Conservation (phyloP, 2,329 filamentous ascomycete genomes). For the Chrysosporium queenslandicum region DNA sequence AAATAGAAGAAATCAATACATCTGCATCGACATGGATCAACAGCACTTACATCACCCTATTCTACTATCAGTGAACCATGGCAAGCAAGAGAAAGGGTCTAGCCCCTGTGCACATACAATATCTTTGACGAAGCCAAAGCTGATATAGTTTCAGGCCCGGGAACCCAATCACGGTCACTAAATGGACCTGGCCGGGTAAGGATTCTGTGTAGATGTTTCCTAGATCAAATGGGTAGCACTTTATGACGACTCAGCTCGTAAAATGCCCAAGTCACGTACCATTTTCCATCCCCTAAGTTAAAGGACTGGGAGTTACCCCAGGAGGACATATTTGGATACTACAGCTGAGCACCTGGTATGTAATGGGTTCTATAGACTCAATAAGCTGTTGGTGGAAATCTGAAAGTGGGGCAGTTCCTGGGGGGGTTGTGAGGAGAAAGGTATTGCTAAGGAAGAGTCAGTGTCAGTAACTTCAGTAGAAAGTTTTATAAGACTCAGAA, state of each 20-base stretch:
- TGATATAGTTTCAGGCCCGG: constrained; percentile 43
- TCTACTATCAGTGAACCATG: neutral
- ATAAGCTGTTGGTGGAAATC: neutral
- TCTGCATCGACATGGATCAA: neutral
- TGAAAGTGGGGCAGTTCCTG: neutral
- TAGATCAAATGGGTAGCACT: constrained; percentile 28
- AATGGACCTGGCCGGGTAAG: constrained; percentile 69
- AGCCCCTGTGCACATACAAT: constrained; percentile 46
- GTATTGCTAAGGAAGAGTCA: too few species aligned
- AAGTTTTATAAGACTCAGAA: too few species aligned
- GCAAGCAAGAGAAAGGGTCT: neutral
- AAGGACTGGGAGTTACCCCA: neutral
- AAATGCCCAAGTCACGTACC: constrained; percentile 18
- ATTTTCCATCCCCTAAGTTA: constrained; percentile 17
- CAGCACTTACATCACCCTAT: constrained; percentile 28
- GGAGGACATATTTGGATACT: neutral
- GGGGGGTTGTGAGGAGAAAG: too few species aligned
- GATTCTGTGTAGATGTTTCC: constrained; percentile 76
- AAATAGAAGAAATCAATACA: constrained; percentile 2
- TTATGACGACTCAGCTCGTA: neutral
- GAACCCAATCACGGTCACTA: constrained; percentile 55
- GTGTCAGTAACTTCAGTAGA: too few species aligned
- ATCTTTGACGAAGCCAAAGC: constrained; percentile 62
- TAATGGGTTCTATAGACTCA: neutral
- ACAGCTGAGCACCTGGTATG: neutral